Percentiles rank a stretch among this genome's conserved stretches.
phyloP scores from a whole-genome alignment of 306 rosid species.

The Cicer arietinum region DNA sequence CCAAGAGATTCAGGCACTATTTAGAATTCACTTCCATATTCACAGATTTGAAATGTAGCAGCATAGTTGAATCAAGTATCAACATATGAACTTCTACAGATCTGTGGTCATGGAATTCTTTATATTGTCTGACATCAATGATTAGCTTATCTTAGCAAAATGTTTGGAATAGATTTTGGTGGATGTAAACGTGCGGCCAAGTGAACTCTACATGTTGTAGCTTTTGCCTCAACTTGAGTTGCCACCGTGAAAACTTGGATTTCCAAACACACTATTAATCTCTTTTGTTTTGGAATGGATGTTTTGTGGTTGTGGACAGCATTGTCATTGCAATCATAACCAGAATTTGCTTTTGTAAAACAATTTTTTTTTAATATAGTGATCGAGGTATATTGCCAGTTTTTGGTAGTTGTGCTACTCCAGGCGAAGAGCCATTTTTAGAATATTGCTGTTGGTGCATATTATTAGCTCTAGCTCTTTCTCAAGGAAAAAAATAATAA shows the following conservation, averaged over 20 bases:
- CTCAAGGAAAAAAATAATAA: neutral
- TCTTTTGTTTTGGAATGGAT: constrained; percentile 35
- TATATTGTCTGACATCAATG: constrained; percentile 39
- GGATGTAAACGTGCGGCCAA: too few species aligned
- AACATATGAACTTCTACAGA: neutral
- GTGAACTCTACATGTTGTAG: too few species aligned
- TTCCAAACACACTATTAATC: neutral
- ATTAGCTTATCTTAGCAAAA: neutral
- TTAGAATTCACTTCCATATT: constrained; percentile 31
- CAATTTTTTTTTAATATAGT: constrained; percentile 38
- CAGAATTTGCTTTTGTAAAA: constrained; percentile 8
- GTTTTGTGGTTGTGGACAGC: constrained; percentile 28
- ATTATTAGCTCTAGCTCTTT: neutral
- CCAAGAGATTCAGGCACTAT: constrained; percentile 35
- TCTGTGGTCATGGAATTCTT: constrained; percentile 39
- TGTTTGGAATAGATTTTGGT: too few species aligned
- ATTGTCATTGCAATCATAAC: neutral
- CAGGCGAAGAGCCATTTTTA: too few species aligned
- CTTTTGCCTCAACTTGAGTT: too few species aligned
- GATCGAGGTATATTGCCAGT: constrained; percentile 15
- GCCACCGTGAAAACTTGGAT: too few species aligned
- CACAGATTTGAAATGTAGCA: constrained; percentile 31
- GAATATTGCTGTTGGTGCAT: neutral
- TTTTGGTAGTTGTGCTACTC: constrained; percentile 11
- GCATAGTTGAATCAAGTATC: constrained; percentile 31